A percentile compares a stretch with the other conserved stretches of the same genome.
Conservation (phyloP, 2,329 filamentous ascomycete species). For the Diaporthe batatas region DNA sequence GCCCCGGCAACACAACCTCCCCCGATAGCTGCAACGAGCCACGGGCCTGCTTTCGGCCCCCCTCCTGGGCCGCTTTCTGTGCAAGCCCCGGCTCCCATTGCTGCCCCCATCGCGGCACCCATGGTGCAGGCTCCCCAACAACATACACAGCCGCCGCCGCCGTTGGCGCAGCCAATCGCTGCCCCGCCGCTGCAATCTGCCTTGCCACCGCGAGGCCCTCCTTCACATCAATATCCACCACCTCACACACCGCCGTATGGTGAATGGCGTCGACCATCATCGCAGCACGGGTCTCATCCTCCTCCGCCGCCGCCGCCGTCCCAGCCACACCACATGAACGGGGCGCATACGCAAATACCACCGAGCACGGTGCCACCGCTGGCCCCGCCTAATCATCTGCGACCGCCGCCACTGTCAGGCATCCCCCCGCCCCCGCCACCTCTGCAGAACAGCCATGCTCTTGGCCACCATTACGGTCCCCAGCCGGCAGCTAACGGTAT, state of each 20-base stretch:
- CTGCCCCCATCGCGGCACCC: slow-evolving; percentile 41
- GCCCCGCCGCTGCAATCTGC: slow-evolving; percentile 44
- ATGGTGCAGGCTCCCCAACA: slow-evolving; percentile 44
- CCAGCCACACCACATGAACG: slow-evolving; percentile 42
- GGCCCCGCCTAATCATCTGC: slow-evolving; percentile 55
- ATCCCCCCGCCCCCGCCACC: slow-evolving; percentile 58
- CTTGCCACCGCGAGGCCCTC: slow-evolving; percentile 49
- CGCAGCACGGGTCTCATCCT: slow-evolving; percentile 61
- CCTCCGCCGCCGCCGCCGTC: slow-evolving; percentile 46
- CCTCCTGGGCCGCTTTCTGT: slow-evolving; percentile 32
- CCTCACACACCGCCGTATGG: slow-evolving; percentile 54
- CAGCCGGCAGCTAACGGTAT: slow-evolving; percentile 59
- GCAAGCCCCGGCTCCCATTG: slow-evolving; percentile 34
- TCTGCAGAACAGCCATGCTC: slow-evolving; percentile 58
- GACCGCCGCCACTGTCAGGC: slow-evolving; percentile 61
- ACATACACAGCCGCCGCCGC: slow-evolving; percentile 42
- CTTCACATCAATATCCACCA: slow-evolving; percentile 55
- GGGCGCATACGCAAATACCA: slow-evolving; percentile 43
- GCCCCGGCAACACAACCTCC: slow-evolving; percentile 32
- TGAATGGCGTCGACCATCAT: slow-evolving; percentile 66
- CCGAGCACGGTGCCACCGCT: slow-evolving; percentile 45
- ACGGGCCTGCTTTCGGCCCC: slow-evolving; percentile 25
- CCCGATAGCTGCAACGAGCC: slow-evolving; percentile 14
- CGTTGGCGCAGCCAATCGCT: slow-evolving; percentile 47
- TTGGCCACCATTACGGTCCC: slow-evolving; percentile 40